These are phyloP conservation scores for Magnolia sinica DNA, from an alignment of 164 flowering plant species.

Conservation along the genomic window DNA sequence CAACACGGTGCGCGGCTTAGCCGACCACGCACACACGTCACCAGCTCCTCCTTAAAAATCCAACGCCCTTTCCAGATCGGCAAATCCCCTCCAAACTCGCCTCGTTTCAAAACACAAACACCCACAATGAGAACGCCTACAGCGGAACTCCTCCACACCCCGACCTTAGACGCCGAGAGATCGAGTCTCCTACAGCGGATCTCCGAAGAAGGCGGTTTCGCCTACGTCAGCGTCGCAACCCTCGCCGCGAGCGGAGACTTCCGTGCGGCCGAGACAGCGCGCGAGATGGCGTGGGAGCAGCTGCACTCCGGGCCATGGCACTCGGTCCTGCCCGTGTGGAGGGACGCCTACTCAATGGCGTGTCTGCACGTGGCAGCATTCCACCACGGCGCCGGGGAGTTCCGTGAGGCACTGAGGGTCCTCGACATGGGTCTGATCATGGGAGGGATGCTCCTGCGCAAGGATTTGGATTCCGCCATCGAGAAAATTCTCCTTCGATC, in stretches of 20 bases:
- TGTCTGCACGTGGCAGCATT: constrained; percentile 67
- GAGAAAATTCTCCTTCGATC: constrained; percentile 9
- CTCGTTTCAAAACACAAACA: neutral
- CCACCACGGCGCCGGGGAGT: constrained; percentile 41
- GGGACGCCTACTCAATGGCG: constrained; percentile 94
- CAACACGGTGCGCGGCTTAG: too few relatives aligned
- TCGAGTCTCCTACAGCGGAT: constrained; percentile 49
- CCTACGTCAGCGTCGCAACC: constrained; percentile 55
- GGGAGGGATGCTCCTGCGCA: constrained; percentile 71
- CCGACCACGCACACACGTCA: too few relatives aligned
- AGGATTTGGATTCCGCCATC: constrained; percentile 54
- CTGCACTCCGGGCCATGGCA: constrained; percentile 97
- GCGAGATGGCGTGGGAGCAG: constrained; percentile 99
- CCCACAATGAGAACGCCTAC: neutral
- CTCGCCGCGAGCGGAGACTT: constrained; percentile 58
- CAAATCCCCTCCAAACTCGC: neutral
- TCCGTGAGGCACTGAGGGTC: constrained; percentile 58
- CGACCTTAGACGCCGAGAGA: constrained; percentile 46
- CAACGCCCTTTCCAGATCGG: too few relatives aligned
- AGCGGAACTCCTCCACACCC: constrained; percentile 36
- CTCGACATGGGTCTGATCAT: constrained; percentile 86
- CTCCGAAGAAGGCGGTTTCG: constrained; percentile 75
- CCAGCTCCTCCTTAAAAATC: too few relatives aligned
- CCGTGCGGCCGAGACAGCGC: constrained; percentile 82
- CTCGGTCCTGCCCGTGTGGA: constrained; percentile 81